Base-by-base conservation (phyloP, 78 protist species). In the Dictyostelium brefeldianum region DNA sequence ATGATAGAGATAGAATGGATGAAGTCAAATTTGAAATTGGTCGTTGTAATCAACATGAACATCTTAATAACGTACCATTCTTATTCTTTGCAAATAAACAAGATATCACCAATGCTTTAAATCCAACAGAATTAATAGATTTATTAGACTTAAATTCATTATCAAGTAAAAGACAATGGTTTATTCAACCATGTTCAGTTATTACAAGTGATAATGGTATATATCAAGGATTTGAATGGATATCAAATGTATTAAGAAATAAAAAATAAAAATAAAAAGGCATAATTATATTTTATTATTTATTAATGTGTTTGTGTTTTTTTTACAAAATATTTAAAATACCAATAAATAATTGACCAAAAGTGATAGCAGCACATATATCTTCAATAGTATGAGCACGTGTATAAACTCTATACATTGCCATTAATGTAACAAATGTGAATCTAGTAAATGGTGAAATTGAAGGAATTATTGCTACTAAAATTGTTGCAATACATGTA, bases 151-250 rank as follows among this genome's bases (percentile, higher is more conserved):
- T 98, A 6, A 95, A 95, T 81, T 25, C 79, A 5, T 74, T 98
- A 31, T 82, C 96, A 46, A n/a, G 51, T 54, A 96, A 71, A 43
- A 31, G 99, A 71, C 64, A 97, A 59, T 95, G 95, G 96, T 82
- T 81, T 78, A 94, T 96, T 71, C 97, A 97, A 74, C 89, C 97
- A 29, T 92, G 97, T 27, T 90, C 97, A 3, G 57, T 93, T 79
- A 98, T 98, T 14, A 79, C 89, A 14, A 27, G 83, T 5, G 99
- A 98, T 17, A 97, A 96, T 4, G 99, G 99, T 57, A 83, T 98
- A 31, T 96, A 96, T 67, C 97, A 97, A 78, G 99, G 98, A 11
- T 80, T 98, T 27, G 98, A 98, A 59, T 98, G 99, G 99, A 96
- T 97, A 50, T 95, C 97, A 3, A 57, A 89, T 75, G 64, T 83